Percentiles rank a stretch among this genome's conserved stretches.
These are phyloP conservation scores for Pseudogymnoascus sp. DNA, from an alignment of 2,329 filamentous ascomycete species.

Conservation along the genomic window DNA sequence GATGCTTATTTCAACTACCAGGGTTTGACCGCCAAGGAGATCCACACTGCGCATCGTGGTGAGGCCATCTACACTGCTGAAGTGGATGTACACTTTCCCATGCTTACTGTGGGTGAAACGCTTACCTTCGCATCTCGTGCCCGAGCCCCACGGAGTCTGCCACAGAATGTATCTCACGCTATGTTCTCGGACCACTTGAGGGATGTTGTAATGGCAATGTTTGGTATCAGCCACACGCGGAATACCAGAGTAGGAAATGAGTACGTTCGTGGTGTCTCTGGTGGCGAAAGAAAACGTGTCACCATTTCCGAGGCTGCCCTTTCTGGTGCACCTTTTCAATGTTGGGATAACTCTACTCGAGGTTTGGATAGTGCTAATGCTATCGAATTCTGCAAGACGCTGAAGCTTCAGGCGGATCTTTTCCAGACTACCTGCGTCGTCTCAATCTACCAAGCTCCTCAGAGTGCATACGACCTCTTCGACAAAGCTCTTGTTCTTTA, in stretches of 20 bases:
- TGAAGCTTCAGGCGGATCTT: slow-evolving; percentile 58
- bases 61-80: slow-evolving; percentile 71
- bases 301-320: slow-evolving; percentile 69
- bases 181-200: slow-evolving; percentile 37
- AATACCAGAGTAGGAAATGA: slow-evolving; percentile 69
- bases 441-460: slow-evolving; percentile 65
- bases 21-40: slow-evolving; percentile 40
- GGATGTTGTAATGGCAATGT: slow-evolving; percentile 61
- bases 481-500: slow-evolving; percentile 63
- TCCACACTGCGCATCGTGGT: slow-evolving; percentile 52
- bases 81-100: slow-evolving; percentile 65
- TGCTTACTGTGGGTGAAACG: slow-evolving; percentile 66
- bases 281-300: slow-evolving; percentile 68
- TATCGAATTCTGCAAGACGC: slow-evolving; percentile 60
- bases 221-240: slow-evolving; percentile 63
- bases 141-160: slow-evolving; percentile 54
- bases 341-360: slow-evolving; percentile 66
- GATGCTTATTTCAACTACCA: slow-evolving; percentile 51
- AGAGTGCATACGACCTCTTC: slow-evolving; percentile 61
- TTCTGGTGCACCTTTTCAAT: slow-evolving; percentile 52
- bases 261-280: slow-evolving; percentile 59
- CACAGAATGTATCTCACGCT: slow-evolving; percentile 51
- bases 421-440: slow-evolving; percentile 55
- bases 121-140: slow-evolving; percentile 64
- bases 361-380: slow-evolving; percentile 69